Conservation (phyloP, 2,329 filamentous ascomycete genomes). For the Cordyceps javanica region DNA sequence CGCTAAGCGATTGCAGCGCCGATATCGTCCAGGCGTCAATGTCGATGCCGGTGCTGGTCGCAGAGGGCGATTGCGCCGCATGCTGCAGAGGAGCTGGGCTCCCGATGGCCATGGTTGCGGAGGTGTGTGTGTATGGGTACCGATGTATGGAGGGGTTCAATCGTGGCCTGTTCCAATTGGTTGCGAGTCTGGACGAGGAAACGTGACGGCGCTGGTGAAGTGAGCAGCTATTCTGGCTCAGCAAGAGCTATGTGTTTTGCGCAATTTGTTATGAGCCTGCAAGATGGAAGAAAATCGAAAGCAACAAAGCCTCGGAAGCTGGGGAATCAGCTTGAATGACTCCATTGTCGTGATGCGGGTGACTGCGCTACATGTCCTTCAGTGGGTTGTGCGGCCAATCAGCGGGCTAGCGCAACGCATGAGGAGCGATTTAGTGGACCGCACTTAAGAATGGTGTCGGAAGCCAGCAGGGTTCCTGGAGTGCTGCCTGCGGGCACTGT, state of each 20-base stretch:
- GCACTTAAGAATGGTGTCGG: background rate
- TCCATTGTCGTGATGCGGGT: slow-evolving; percentile 6
- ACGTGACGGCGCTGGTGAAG: background rate
- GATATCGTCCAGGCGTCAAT: slow-evolving; percentile 63
- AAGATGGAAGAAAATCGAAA: background rate
- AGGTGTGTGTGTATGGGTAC: background rate
- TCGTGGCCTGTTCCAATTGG: slow-evolving; percentile 1
- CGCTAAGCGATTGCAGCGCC: slow-evolving; percentile 48
- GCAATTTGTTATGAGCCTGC: background rate
- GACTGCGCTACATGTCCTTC: background rate
- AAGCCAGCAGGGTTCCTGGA: slow-evolving; percentile 1
- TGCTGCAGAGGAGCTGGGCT: slow-evolving; percentile 44
- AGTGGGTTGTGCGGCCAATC: slow-evolving; percentile 22
- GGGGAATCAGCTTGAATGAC: slow-evolving; percentile 1
- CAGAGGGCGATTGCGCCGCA: slow-evolving; percentile 17
- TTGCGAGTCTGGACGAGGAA: background rate
- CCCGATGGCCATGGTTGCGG: slow-evolving; percentile 44
- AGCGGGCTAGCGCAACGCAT: slow-evolving; percentile 27
- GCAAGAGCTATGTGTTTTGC: background rate
- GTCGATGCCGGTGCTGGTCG: slow-evolving; percentile 35
- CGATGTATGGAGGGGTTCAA: background rate
- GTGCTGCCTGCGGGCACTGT: background rate
- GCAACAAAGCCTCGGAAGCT: background rate
- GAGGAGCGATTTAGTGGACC: slow-evolving; percentile 17
- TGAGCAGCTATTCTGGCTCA: background rate